A percentile compares a stretch with the other conserved stretches of the same genome.
Evolutionary conservation across 2,329 filamentous ascomycete species (phyloP).

Genomic region (Lachnellula willkommii): DNA sequence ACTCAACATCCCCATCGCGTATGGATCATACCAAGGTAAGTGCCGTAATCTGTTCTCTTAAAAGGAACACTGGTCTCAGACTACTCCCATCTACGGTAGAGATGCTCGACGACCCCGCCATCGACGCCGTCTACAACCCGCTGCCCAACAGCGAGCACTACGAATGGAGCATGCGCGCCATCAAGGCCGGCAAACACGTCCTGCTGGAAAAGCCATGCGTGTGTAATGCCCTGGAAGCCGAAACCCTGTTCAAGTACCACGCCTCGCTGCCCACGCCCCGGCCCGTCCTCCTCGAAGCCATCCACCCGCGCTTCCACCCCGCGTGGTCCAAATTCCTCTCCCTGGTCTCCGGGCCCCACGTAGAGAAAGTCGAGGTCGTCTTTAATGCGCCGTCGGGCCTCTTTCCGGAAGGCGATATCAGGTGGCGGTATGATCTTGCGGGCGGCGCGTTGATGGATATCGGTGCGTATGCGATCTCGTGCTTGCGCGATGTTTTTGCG

Average conservation of each 20-base stretch:
- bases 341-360: slow-evolving; percentile 35
- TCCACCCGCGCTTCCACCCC: slow-evolving; percentile 48
- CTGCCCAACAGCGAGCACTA: slow-evolving; percentile 40
- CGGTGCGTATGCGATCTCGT: slow-evolving; percentile 38
- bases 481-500: slow-evolving; percentile 37
- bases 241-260: slow-evolving; percentile 39
- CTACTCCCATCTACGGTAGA: slow-evolving; percentile 16
- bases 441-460: slow-evolving; percentile 32
- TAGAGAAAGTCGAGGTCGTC: slow-evolving; percentile 33
- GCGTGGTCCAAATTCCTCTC: slow-evolving; percentile 40
- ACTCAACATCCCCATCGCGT: slow-evolving; percentile 46
- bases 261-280: slow-evolving; percentile 19
- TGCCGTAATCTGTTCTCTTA: not conserved
- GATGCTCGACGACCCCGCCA: slow-evolving; percentile 37
- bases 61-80: no score
- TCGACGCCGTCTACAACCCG: slow-evolving; percentile 48
- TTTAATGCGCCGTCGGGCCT: slow-evolving; percentile 30
- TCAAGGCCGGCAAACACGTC: slow-evolving; percentile 49
- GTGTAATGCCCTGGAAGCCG: slow-evolving; percentile 42
- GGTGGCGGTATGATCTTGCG: slow-evolving; percentile 39
- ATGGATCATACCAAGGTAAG: slow-evolving; percentile 44
- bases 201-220: slow-evolving; percentile 49
- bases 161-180: slow-evolving; percentile 44
- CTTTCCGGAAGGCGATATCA: slow-evolving; percentile 38
- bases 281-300: slow-evolving; percentile 48